Conservation (phyloP, 2,329 filamentous ascomycete genomes). For the Colletotrichum sp. region DNA sequence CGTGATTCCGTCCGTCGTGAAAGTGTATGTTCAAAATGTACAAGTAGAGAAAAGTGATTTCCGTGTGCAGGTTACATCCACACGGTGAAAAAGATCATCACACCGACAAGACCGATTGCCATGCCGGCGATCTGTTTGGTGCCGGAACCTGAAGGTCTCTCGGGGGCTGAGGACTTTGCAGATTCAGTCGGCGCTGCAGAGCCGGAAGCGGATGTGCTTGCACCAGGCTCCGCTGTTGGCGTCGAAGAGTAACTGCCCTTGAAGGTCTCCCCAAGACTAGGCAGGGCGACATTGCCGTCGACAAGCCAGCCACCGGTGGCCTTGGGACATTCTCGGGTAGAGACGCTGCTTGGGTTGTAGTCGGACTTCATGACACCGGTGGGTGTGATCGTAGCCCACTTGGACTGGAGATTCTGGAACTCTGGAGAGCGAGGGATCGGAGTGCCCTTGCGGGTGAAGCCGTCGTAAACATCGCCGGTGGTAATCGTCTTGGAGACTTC, state of each 20-base stretch:
- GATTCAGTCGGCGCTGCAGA: conserved; percentile 33
- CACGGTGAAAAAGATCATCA: conserved; percentile 58
- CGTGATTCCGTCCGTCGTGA: conserved; percentile 5
- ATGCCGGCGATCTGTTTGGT: conserved; percentile 55
- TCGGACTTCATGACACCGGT: conserved; percentile 69
- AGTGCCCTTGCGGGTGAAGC: conserved; percentile 73
- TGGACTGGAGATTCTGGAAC: conserved; percentile 76
- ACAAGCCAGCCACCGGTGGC: conserved; percentile 77
- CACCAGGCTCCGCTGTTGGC: conserved; percentile 11
- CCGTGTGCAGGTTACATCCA: conserved; percentile 44
- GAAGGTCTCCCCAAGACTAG: conserved; percentile 66
- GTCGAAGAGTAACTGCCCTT: conserved; percentile 28
- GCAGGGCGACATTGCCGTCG: conserved; percentile 71
- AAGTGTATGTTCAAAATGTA: conserved; percentile 5
- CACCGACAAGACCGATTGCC: conserved; percentile 50
- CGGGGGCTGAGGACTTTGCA: conserved; percentile 30
- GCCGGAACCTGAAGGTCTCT: conserved; percentile 41
- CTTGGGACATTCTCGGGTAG: conserved; percentile 72
- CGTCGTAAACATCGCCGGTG: conserved; percentile 65
- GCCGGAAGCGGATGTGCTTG: neutral
- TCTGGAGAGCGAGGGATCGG: conserved; percentile 78
- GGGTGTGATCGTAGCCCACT: conserved; percentile 77
- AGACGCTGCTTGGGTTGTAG: conserved; percentile 67
- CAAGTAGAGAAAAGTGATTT: neutral
- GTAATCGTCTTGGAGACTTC: conserved; percentile 54